Percentiles rank a stretch among this genome's conserved stretches.
Evolutionary conservation across 345 rosid species (phyloP).

Genomic region (Citrus trifoliata): DNA sequence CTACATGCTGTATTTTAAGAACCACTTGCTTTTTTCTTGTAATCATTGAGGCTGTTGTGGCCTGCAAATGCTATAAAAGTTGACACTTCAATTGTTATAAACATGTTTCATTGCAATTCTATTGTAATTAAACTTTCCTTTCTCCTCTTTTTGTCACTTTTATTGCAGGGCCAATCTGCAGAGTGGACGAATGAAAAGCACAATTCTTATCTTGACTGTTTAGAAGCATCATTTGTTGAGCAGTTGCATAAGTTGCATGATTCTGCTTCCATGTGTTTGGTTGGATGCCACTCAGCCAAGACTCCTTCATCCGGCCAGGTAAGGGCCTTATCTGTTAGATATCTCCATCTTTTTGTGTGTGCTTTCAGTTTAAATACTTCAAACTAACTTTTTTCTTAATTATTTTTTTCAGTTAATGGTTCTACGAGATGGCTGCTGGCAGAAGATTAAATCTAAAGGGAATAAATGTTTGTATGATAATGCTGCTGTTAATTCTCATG

Average conservation of each 20-base stretch:
- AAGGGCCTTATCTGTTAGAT: conserved; percentile 15
- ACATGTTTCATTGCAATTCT: background rate
- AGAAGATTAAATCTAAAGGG: conserved; percentile 34
- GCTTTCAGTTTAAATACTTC: background rate
- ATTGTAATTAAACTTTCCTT: background rate
- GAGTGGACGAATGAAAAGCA: conserved; percentile 84
- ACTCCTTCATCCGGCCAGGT: conserved; percentile 45
- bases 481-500: conserved; percentile 37
- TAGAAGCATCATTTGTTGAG: conserved; percentile 69
- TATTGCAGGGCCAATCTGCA: conserved; percentile 38
- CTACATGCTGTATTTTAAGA: background rate
- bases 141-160: background rate
- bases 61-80: background rate
- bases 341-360: background rate
- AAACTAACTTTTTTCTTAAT: background rate
- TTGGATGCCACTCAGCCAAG: conserved; percentile 13
- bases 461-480: conserved; percentile 30
- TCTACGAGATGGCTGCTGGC: conserved; percentile 39
- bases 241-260: conserved; percentile 55
- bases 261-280: conserved; percentile 18
- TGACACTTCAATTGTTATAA: background rate
- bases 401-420: conserved; percentile 39
- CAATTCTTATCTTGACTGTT: conserved; percentile 42
- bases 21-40: background rate
- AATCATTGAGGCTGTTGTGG: background rate